A percentile compares a stretch with the other conserved stretches of the same genome.
Evolutionary conservation across 495 filamentous ascomycete species (phyloP).

Genomic region (Neurospora terricola): DNA sequence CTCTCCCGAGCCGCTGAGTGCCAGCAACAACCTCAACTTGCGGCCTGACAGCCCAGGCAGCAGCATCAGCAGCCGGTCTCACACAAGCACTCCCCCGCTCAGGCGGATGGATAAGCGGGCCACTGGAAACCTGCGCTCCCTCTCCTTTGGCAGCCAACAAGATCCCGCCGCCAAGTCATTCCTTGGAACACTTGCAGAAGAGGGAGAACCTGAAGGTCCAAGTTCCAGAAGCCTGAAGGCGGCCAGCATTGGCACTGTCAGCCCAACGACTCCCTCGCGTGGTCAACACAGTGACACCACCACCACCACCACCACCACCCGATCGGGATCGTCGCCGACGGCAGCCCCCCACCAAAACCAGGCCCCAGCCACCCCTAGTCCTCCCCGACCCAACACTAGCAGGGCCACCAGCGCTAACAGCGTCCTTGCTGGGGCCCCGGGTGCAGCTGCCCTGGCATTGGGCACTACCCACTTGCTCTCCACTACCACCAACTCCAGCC

Average conservation of each 20-base stretch:
- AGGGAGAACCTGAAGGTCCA: background rate
- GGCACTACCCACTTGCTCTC: slow-evolving; percentile 9
- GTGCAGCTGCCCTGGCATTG: slow-evolving; percentile 23
- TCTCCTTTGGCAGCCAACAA: slow-evolving; percentile 50
- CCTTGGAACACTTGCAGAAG: background rate
- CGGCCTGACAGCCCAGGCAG: slow-evolving; percentile 48
- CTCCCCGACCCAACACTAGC: background rate
- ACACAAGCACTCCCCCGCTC: slow-evolving; percentile 50
- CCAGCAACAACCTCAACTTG: slow-evolving; percentile 8
- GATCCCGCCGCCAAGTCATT: slow-evolving; percentile 16
- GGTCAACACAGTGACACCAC: background rate
- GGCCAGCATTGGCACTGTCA: background rate
- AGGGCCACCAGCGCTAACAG: slow-evolving; percentile 4
- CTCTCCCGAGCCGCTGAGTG: slow-evolving; percentile 42
- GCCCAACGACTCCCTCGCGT: background rate
- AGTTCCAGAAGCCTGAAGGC: background rate
- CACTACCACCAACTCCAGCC: background rate
- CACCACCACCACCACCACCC: background rate
- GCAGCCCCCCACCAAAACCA: slow-evolving; percentile 19
- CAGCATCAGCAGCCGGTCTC: slow-evolving; percentile 34
- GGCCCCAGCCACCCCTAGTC: slow-evolving; percentile 14
- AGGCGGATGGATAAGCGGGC: slow-evolving; percentile 62
- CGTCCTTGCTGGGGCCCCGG: background rate
- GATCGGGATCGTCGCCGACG: background rate
- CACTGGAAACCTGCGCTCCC: slow-evolving; percentile 71